Evolutionary conservation across 768 basidiomycete species (phyloP).

Genomic region (Rhodotorula kratochvilovae): DNA sequence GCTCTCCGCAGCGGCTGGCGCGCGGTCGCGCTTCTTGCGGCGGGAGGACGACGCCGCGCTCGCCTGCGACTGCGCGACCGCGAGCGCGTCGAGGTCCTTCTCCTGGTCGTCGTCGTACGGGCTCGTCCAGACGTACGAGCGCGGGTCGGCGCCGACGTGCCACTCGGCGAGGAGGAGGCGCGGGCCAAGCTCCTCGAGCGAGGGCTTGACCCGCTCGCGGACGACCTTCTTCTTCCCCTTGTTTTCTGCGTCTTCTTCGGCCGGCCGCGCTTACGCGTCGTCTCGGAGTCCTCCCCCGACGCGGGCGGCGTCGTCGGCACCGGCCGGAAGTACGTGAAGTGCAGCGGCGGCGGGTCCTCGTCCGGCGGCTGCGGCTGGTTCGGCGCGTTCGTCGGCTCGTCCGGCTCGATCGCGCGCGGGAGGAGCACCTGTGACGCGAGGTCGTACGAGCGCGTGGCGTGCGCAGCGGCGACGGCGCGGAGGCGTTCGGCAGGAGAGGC

Average conservation of each 20-base stretch:
- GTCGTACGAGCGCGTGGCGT: neutral
- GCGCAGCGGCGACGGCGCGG: neutral
- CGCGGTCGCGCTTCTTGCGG: neutral
- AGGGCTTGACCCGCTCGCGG: neutral
- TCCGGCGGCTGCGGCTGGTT: conserved; percentile 28
- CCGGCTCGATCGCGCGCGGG: conserved; percentile 21
- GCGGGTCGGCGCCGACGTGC: conserved; percentile 34
- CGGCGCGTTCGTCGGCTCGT: conserved; percentile 24
- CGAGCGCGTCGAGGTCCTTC: conserved; percentile 1
- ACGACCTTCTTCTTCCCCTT: neutral
- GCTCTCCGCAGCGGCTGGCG: neutral
- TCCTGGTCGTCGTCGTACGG: conserved; percentile 35
- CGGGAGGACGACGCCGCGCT: neutral
- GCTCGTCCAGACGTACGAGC: conserved; percentile 31
- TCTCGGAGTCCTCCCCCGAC: neutral
- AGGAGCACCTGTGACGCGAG: conserved; percentile 10
- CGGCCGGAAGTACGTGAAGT: conserved; percentile 28
- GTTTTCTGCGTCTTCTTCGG: neutral
- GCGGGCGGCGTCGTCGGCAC: too few species aligned
- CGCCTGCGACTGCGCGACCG: neutral
- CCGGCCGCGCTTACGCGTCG: neutral
- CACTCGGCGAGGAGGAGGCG: conserved; percentile 32
- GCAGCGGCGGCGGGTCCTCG: conserved; percentile 19
- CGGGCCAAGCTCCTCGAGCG: conserved; percentile 11
- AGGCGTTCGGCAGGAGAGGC: neutral